Evolutionary conservation across 805 yeast genomes (phyloP).

Genomic region (Cyberlindnera xishuangbannaensis): DNA sequence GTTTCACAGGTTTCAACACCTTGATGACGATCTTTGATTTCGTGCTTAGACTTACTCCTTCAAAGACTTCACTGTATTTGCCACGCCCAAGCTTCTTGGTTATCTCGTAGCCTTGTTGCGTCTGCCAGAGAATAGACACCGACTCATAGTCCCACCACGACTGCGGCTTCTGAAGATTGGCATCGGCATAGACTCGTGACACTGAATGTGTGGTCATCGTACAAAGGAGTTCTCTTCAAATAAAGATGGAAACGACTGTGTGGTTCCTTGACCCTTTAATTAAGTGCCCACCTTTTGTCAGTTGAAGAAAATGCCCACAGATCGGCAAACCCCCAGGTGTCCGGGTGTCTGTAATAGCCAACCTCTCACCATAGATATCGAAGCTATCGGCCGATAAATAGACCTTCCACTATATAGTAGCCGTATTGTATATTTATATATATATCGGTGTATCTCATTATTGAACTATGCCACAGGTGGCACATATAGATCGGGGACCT

Average conservation of each 20-base stretch:
- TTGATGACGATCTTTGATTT: slow-evolving; percentile 75
- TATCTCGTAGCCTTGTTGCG: slow-evolving; percentile 80
- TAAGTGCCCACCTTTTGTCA: too few species aligned
- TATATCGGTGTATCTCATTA: too few species aligned
- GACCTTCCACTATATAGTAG: too few species aligned
- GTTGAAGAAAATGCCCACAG: too few species aligned
- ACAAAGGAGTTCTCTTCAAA: too few species aligned
- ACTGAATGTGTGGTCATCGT: slow-evolving; percentile 39
- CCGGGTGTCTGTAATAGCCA: too few species aligned
- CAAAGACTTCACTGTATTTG: slow-evolving; percentile 88
- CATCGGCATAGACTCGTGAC: slow-evolving; percentile 78
- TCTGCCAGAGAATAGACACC: slow-evolving; percentile 75
- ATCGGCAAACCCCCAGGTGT: too few species aligned
- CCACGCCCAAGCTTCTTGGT: slow-evolving; percentile 85
- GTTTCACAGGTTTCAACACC: slow-evolving; percentile 87
- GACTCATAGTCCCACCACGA: slow-evolving; percentile 84
- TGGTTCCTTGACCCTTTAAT: too few species aligned
- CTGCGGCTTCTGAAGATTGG: slow-evolving; percentile 66
- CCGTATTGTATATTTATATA: too few species aligned
- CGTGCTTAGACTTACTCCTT: slow-evolving; percentile 64
- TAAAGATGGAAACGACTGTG: too few species aligned
- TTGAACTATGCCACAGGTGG: slow-evolving; percentile 32
- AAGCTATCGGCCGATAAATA: too few species aligned
- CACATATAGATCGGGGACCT: slow-evolving; percentile 41
- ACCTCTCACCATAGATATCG: too few species aligned